Evolutionary conservation across 352 stramenopile species (phyloP), one percentile per base, ranked within the genome.

Genomic region (Phytophthora pluvialis): DNA sequence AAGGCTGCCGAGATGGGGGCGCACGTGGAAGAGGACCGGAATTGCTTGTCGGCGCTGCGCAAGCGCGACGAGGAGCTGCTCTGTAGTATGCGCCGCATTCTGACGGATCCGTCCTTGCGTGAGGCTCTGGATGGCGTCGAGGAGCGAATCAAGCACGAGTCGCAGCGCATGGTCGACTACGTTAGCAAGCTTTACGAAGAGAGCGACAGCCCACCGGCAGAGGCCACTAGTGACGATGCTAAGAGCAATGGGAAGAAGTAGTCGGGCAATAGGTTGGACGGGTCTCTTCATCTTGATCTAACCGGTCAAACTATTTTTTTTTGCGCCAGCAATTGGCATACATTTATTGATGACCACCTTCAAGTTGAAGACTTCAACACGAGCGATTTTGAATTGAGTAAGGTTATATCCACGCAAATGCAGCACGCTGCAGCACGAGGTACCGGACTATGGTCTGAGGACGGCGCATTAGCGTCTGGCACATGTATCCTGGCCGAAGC

Each of bases 91-190:
- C 64, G 80, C 12, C 49, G 59, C 4, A 56, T 88, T 6, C 35
- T 77, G 49, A 64, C 55, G 11, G 59, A 73, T 28, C 28, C 69
- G 21, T 58, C 60, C 13, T 49, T 77, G 33, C 40, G 42, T 40
- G 64, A 74, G 4, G 47, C 60, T 9, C 13, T 70, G 7, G 52
- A 39, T 10, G 55, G 43, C 4, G 35, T 89, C 13, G 77, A 91
- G 11, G 70, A 67, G 1, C 62, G 68, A 43, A 53, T 91, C 33
- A 74, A 72, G 21, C 78, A 76, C 36, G 81, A 93, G 29, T 80
- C 83, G 42, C 69, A 75, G 13, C 81, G 84, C 12, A 84, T 90
- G 44, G 74, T 86, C 15, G 81, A 91, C 35, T 89, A 91, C 49
- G 64, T 90, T 39, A 71, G 57, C 31, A 86, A 86, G 39, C 29